Conservation (phyloP, 2,329 filamentous ascomycete genomes). For the Plectosphaerella plurivora region DNA sequence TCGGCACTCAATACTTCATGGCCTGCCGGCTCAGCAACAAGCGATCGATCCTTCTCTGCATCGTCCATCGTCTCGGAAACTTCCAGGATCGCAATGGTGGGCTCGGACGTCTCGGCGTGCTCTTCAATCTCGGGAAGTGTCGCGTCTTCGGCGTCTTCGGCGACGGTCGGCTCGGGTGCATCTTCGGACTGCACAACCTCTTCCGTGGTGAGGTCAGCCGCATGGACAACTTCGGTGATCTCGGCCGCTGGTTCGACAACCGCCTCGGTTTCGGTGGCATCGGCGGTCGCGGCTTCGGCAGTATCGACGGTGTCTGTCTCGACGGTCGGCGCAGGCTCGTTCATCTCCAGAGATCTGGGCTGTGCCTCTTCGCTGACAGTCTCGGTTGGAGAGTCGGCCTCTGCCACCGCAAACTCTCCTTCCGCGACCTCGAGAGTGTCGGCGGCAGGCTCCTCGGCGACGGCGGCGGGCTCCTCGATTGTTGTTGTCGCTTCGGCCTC, state of each 20-base stretch:
- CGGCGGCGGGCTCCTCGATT: neutral
- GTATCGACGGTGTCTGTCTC: too few species aligned
- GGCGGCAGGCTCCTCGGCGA: neutral
- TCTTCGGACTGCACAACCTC: neutral
- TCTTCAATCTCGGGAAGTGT: too few species aligned
- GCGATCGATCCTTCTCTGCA: neutral
- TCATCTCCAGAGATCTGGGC: too few species aligned
- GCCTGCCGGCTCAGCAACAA: too few species aligned
- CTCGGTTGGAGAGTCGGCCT: neutral
- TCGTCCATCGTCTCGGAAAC: neutral
- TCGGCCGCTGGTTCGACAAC: neutral
- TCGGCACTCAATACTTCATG: neutral
- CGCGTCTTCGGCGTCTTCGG: neutral
- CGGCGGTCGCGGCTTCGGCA: neutral
- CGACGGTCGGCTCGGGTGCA: neutral
- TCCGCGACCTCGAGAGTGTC: constrained; percentile 7
- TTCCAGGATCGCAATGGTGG: neutral
- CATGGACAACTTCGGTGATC: neutral
- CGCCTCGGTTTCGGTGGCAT: neutral
- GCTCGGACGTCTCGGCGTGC: neutral
- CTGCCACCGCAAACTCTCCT: constrained; percentile 3
- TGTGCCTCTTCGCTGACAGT: neutral
- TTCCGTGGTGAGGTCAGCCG: neutral
- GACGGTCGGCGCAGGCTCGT: too few species aligned
- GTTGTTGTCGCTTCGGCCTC: too few species aligned